Conservation (phyloP, 345 rosid genomes). For the Citrus sp. region DNA sequence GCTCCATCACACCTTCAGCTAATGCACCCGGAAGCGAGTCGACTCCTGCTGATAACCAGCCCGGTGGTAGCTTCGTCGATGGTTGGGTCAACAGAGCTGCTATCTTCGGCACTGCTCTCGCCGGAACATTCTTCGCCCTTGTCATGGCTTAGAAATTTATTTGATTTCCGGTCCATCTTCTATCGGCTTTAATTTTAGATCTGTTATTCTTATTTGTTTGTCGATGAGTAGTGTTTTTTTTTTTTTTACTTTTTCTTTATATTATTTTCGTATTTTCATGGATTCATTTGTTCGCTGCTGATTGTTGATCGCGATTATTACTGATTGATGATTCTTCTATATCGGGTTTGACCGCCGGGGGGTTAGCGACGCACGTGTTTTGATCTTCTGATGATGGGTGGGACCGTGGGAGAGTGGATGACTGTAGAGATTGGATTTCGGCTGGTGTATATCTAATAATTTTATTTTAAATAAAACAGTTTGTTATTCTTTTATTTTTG, state of each 20-base stretch:
- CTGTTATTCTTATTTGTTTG: conserved; percentile 12
- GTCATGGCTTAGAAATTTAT: conserved; percentile 46
- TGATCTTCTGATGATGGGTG: conserved; percentile 10
- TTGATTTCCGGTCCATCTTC: neutral
- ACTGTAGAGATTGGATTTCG: conserved; percentile 25
- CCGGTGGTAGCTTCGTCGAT: conserved; percentile 38
- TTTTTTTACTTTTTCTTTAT: neutral
- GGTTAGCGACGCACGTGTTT: conserved; percentile 21
- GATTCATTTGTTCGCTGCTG: conserved; percentile 21
- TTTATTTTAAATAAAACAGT: conserved; percentile 24
- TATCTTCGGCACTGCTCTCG: conserved; percentile 39
- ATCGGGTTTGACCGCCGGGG: conserved; percentile 11
- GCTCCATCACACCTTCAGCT: conserved; percentile 15
- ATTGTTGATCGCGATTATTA: neutral
- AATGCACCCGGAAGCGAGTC: conserved; percentile 14
- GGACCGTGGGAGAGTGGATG: conserved; percentile 1
- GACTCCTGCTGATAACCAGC: conserved; percentile 15
- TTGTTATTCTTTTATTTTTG: conserved; percentile 28
- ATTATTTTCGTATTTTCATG: neutral
- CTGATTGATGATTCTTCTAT: neutral
- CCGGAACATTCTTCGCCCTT: conserved; percentile 49
- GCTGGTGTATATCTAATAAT: conserved; percentile 37
- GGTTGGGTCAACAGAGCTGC: conserved; percentile 24
- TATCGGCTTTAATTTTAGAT: conserved; percentile 17
- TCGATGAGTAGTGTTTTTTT: conserved; percentile 15